phyloP scores from a whole-genome alignment of 345 rosid genomes.

The Cardamine resedifolia region DNA sequence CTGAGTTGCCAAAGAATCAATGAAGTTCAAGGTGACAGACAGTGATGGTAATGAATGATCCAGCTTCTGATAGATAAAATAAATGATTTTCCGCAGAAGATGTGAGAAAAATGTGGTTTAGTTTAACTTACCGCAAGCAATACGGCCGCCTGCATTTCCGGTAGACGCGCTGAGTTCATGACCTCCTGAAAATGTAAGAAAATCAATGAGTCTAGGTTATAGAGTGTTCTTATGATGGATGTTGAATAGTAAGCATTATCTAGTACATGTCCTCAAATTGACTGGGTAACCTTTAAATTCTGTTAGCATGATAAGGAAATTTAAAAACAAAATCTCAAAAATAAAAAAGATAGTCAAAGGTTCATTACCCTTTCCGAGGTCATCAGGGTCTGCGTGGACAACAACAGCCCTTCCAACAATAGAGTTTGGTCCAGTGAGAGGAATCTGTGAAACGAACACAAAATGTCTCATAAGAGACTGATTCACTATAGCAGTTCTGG shows the following conservation, averaged over 20 bases:
- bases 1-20: constrained; percentile 16
- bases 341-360: neutral
- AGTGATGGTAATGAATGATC: neutral
- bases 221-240: neutral
- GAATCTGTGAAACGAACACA: constrained; percentile 55
- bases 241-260: neutral
- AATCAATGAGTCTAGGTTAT: constrained; percentile 2
- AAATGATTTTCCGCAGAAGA: neutral
- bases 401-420: constrained; percentile 94
- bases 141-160: constrained; percentile 91
- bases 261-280: neutral
- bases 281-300: neutral
- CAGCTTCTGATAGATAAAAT: neutral
- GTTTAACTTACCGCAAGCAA: constrained; percentile 73
- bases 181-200: constrained; percentile 61
- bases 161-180: constrained; percentile 88
- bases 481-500: neutral
- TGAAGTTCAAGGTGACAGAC: constrained; percentile 5
- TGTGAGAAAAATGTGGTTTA: neutral
- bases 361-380: constrained; percentile 89
- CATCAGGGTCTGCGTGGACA: constrained; percentile 91
- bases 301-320: neutral
- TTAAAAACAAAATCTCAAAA: neutral
- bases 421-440: constrained; percentile 74
- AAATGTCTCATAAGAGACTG: neutral